These are phyloP conservation scores for Paracoccidioides lutzii DNA, from an alignment of 2,329 filamentous ascomycete species.

Conservation along the genomic window DNA sequence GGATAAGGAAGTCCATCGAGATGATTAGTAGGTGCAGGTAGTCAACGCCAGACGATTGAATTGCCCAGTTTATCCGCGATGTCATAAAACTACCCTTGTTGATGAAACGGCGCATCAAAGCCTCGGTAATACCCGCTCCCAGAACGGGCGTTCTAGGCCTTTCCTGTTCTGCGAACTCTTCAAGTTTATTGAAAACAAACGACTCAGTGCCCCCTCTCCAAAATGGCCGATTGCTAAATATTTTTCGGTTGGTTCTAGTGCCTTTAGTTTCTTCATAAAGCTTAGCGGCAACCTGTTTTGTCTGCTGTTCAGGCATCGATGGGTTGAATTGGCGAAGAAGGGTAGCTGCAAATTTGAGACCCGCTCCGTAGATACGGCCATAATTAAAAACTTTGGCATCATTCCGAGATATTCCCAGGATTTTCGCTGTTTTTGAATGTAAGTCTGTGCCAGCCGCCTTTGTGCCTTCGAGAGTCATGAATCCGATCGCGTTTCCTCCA, in stretches of 20 bases:
- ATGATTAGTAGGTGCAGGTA: conserved; percentile 91
- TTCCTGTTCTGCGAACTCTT: conserved; percentile 95
- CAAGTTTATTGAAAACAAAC: conserved; percentile 95
- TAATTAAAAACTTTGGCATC: conserved; percentile 98
- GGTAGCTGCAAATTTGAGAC: conserved; percentile 81
- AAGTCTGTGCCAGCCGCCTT: conserved; percentile 89
- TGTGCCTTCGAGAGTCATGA: conserved; percentile 96
- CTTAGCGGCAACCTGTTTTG: conserved; percentile 59
- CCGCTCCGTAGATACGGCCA: conserved; percentile 95
- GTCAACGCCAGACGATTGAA: conserved; percentile 93
- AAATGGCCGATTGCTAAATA: conserved; percentile 61
- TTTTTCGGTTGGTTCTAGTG: conserved; percentile 62
- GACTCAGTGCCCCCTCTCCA: conserved; percentile 96
- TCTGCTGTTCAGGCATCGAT: conserved; percentile 63
- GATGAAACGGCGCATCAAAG: conserved; percentile 76
- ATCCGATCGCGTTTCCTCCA: conserved; percentile 91
- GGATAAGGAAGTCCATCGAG: conserved; percentile 82
- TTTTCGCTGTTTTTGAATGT: conserved; percentile 83
- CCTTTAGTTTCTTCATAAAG: conserved; percentile 88
- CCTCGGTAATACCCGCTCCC: conserved; percentile 90
- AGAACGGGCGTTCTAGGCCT: conserved; percentile 80
- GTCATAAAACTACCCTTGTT: conserved; percentile 87
- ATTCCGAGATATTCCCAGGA: conserved; percentile 86
- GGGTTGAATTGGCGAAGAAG: conserved; percentile 91
- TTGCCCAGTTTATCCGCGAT: conserved; percentile 96